Base-by-base conservation (phyloP, 768 basidiomycete genomes). In the Amylocystis lapponica region DNA sequence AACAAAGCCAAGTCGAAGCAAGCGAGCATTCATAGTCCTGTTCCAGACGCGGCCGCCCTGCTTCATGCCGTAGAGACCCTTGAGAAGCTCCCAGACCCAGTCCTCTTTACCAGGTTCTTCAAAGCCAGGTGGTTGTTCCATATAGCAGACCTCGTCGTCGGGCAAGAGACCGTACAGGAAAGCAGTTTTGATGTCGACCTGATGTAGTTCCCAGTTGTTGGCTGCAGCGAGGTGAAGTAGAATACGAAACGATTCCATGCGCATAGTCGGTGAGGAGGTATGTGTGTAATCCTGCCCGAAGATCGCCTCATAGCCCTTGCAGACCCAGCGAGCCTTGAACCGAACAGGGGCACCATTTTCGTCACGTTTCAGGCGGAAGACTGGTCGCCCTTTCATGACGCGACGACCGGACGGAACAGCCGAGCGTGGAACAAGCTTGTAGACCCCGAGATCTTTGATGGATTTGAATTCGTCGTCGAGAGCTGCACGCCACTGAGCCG, bases 201-300 rank as follows among this genome's bases (percentile, higher is more conserved):
- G 68, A 5, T 62, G 52, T 1, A 66, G 49, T 11, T 66, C 65
- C 65, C 62, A 72, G 27, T 60, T 62, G 0, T 57, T 34, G 0
- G 43, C 3, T 0, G 66, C 66, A 0, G 64, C 67, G 5, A 71
- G 43, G 16, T 70, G 65, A 0, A 68, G 51, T 1, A 74, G 47
- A 3, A 66, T 49, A 0, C 60, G 51, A 33, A 69, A 59, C 0
- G 69, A 66, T 47, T 71, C 69, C 54, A 68, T 60, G 13, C 61
- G 59, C 12, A 64, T 63, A 11, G 63, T 66, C 1, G 67, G 68
- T 32, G 72, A 69, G 33, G 64, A 68, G 0, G 70, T 71, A 16
- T 55, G 27, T 66, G 53, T 58, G 45, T 66, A 77, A 37, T 77
- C 72, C 7, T 57, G 46, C 0, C 74, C 72, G 21, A 55, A 65